Base-by-base conservation (phyloP, 2,329 filamentous ascomycete genomes). In the Alternaria triticina region DNA sequence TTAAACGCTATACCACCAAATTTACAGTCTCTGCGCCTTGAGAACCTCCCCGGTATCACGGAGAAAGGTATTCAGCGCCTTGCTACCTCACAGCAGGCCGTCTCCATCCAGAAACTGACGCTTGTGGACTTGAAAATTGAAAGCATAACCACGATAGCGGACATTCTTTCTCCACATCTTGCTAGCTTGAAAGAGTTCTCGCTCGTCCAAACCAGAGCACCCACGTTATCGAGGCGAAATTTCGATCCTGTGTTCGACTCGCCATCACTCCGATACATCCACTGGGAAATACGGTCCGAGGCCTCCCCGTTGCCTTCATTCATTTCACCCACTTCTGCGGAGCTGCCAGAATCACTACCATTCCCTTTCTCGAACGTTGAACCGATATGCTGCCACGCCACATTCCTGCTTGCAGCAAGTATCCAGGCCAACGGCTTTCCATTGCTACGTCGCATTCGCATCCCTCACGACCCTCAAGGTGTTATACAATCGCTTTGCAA, bases 401-500 rank as follows among this genome's bases (percentile, higher is more conserved):
- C 91, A 54, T 83, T 85, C 6, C 87, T 91, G 50, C 83, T 94
- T 8, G 88, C 90, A 1, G 83, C 83, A 61, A 88, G 88, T 70
- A 91, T 94, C 67, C 78, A 79, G 6, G 84, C 86, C 1, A 81
- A 82, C 5, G 88, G 88, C 0, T 92, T 94, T 71, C 91, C 91
- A 0, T 76, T 80, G 0, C 83, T 94, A 10, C 82, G 81, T 10
- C 81, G 75, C 2, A 79, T 94, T 17, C 87, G 91, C 57, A 83
- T 88, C 0, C 91, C 90, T 1, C 88, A 88, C 61, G 91, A 94
- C 67, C 86, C 90, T 1, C 86, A 91, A 6, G 91, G 91, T 25
- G 70, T 87, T 8, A 88, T 94, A 65, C 91, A 94, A 78, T 80
- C 83, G 1, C 83, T 93, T 1, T 94, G 91, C 77, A 86, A 85